Percentiles rank a stretch among this genome's conserved stretches.
phyloP scores from a whole-genome alignment of 177 flowering plant species.

The Vitis hybrid region DNA sequence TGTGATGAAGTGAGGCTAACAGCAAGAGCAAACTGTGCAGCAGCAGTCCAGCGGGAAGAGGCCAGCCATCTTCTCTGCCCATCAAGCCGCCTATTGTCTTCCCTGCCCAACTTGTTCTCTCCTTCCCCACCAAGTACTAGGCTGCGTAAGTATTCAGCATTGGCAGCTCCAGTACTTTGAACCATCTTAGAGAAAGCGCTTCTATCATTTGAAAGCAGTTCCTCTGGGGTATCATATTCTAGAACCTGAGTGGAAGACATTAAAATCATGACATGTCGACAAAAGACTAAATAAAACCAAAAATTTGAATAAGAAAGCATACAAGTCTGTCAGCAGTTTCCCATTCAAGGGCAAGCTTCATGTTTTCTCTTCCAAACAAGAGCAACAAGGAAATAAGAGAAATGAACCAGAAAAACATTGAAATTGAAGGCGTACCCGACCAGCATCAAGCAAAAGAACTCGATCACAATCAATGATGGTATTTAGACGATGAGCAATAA shows the following conservation, averaged over 20 bases:
- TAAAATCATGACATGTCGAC: background rate
- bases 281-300: background rate
- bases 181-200: conserved; percentile 97
- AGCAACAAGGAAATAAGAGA: background rate
- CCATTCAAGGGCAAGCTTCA: background rate
- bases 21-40: conserved; percentile 82
- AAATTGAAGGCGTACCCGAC: conserved; percentile 51
- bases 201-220: conserved; percentile 59
- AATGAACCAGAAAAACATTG: background rate
- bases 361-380: background rate
- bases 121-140: conserved; percentile 57
- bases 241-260: conserved; percentile 54
- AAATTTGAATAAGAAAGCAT: background rate
- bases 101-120: conserved; percentile 37
- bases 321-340: too few relatives aligned
- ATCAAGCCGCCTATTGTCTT: conserved; percentile 39
- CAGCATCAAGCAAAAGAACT: conserved; percentile 86
- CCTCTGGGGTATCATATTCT: conserved; percentile 83
- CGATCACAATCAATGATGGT: conserved; percentile 93
- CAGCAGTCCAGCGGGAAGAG: conserved; percentile 92
- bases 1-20: conserved; percentile 81
- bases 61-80: conserved; percentile 72
- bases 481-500: conserved; percentile 93
- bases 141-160: conserved; percentile 84
- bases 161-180: conserved; percentile 92